phyloP scores from a whole-genome alignment of 768 basidiomycete species.

The Termitomyces sp. region DNA sequence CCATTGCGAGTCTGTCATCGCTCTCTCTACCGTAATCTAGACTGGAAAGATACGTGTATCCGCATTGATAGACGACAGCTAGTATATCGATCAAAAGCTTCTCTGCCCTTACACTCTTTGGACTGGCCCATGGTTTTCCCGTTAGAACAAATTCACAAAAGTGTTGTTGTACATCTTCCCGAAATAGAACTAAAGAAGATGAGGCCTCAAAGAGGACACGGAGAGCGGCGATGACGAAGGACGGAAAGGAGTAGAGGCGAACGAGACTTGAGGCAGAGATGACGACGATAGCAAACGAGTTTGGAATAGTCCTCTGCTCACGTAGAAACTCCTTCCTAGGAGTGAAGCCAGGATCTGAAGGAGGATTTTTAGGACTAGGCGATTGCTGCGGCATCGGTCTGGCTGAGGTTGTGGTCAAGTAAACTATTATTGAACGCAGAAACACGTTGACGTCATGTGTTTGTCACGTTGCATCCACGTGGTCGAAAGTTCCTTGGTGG shows the following conservation, averaged over 20 bases:
- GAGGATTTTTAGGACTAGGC: not conserved
- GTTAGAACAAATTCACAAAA: slow-evolving; percentile 63
- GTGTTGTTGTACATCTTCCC: slow-evolving; percentile 52
- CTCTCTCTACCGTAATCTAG: slow-evolving; percentile 75
- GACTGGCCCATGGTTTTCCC: slow-evolving; percentile 68
- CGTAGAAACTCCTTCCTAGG: slow-evolving; percentile 73
- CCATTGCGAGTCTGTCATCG: slow-evolving; percentile 67
- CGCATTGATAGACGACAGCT: slow-evolving; percentile 54
- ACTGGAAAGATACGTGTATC: slow-evolving; percentile 59
- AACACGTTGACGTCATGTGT: slow-evolving; percentile 19
- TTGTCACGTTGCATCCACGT: slow-evolving; percentile 13
- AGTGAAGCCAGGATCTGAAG: slow-evolving; percentile 47
- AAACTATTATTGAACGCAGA: not conserved
- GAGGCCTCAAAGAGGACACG: slow-evolving; percentile 50
- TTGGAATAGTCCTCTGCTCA: slow-evolving; percentile 43
- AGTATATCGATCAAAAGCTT: slow-evolving; percentile 66
- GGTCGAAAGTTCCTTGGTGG: slow-evolving; percentile 8
- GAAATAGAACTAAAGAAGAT: slow-evolving; percentile 34
- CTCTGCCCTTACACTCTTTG: slow-evolving; percentile 63
- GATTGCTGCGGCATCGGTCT: slow-evolving; percentile 12
- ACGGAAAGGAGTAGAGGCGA: slow-evolving; percentile 66
- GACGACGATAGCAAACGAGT: slow-evolving; percentile 66
- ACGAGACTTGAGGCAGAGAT: slow-evolving; percentile 59
- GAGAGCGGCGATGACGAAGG: slow-evolving; percentile 44
- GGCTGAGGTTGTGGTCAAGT: not conserved